Evolutionary conservation across 352 stramenopile species (phyloP), one percentile per base, ranked within the genome.

Genomic region (Pythium myriotylum): DNA sequence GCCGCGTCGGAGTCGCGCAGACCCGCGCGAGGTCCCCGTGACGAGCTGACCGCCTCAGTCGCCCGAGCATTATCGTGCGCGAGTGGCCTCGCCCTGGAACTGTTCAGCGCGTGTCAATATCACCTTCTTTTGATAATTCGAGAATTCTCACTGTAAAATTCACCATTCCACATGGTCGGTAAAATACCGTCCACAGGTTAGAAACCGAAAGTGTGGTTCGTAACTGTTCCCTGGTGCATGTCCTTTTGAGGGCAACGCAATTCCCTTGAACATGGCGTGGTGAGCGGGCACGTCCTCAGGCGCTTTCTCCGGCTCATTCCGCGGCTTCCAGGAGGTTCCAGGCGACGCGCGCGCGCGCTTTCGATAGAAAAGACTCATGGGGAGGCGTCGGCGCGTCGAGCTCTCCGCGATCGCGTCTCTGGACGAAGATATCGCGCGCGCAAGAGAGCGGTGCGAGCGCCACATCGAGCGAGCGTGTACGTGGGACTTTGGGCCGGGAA

Each of bases 321-420:
- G 26, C 24, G 3, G n/a, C 46, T 53, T 19, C 46, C 23, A 32
- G 5, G 29, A 35, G n/a, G 29, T 35, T 35, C 10, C 29, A 35
- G 29, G 17, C 24, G 27, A 13, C 13, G 14, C 26, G 17, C 27
- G 13, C 12, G 7, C 9, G 46, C 46, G 9, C 48, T 27, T 43
- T 16, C 26, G 17, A 16, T 43, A 55, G 29, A 6, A 19, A 54
- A 20, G n/a, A 19, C 23, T 22, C 43, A 67, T 60, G 59, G 20
- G 29, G 22, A 54, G 49, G 22, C 39, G 58, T 17, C 32, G 41
- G 7, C 58, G 58, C 24, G 49, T 59, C 16, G 58, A 65, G 12
- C 49, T 65, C 39, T 13, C 49, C n/a, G 58, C 49, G 22, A 65
- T 65, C 49, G 58, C 58, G 49, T 42, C 48, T 29, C 32, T 65